phyloP scores from a whole-genome alignment of 139 green algal genomes.

The Volvox reticuliferus region DNA sequence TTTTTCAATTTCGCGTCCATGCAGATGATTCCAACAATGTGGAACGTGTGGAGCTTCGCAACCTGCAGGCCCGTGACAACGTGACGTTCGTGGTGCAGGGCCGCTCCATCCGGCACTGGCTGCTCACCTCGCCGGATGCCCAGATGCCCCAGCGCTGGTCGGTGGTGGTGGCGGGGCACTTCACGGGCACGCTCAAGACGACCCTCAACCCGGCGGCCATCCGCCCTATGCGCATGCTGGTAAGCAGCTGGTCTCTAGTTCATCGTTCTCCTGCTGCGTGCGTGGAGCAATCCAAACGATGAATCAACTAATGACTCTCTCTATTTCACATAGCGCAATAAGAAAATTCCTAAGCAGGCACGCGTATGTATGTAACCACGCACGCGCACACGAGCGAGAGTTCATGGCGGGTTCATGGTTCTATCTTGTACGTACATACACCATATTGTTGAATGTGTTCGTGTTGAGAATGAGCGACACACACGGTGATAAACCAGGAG shows the following conservation, averaged over 20 bases:
- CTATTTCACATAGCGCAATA: too few species aligned
- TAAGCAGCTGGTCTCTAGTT: not conserved
- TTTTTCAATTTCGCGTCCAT: not conserved
- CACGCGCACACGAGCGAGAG: too few species aligned
- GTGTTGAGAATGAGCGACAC: too few species aligned
- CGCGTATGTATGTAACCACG: too few species aligned
- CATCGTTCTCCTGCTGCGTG: too few species aligned
- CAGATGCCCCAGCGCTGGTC: conserved; percentile 22
- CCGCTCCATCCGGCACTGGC: conserved; percentile 11
- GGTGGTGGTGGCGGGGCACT: conserved; percentile 3
- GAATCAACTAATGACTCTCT: too few species aligned
- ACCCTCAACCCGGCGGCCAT: not conserved
- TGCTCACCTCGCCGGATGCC: not conserved
- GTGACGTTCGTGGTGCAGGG: not conserved
- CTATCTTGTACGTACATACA: too few species aligned
- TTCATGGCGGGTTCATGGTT: too few species aligned
- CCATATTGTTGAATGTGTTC: too few species aligned
- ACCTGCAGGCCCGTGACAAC: not conserved
- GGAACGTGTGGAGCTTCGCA: conserved; percentile 3
- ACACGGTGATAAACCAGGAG: too few species aligned
- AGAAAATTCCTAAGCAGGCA: too few species aligned
- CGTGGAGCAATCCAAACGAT: too few species aligned
- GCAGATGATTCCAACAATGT: conserved; percentile 7
- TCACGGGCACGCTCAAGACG: conserved; percentile 26
- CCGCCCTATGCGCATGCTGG: not conserved